These are phyloP conservation scores for Sphagnurus paluster DNA, from an alignment of 1,284 basidiomycete genomes.

Conservation along the genomic window DNA sequence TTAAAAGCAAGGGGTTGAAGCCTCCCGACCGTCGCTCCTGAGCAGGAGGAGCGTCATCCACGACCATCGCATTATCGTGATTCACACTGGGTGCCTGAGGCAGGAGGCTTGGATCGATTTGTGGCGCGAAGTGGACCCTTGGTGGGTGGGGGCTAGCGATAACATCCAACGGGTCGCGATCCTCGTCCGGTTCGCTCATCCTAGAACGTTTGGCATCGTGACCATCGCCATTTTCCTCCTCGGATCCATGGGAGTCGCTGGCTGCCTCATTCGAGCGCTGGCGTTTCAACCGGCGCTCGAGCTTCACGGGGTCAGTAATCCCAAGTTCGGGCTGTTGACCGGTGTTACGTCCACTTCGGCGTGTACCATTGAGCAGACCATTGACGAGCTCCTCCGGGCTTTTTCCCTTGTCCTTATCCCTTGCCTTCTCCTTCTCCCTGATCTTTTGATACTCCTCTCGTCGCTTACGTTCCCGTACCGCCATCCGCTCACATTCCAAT, in stretches of 20 bases:
- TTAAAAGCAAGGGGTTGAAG: slow-evolving; percentile 58
- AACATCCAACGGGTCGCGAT: slow-evolving; percentile 46
- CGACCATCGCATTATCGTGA: slow-evolving; percentile 27
- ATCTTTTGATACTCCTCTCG: slow-evolving; percentile 58
- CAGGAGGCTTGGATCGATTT: slow-evolving; percentile 22
- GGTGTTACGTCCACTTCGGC: slow-evolving; percentile 70
- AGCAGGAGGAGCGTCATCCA: slow-evolving; percentile 27
- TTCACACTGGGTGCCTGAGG: background rate
- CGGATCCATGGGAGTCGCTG: slow-evolving; percentile 54
- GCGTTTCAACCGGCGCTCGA: slow-evolving; percentile 73
- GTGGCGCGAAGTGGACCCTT: slow-evolving; percentile 45
- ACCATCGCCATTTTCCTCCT: slow-evolving; percentile 47
- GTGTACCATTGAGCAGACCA: slow-evolving; percentile 37
- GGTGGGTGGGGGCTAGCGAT: slow-evolving; percentile 33
- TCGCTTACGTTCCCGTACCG: slow-evolving; percentile 73
- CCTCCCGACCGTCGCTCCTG: slow-evolving; percentile 36
- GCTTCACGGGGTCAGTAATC: slow-evolving; percentile 69
- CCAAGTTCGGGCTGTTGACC: slow-evolving; percentile 68
- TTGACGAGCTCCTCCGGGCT: slow-evolving; percentile 31
- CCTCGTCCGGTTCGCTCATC: slow-evolving; percentile 44
- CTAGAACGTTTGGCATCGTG: slow-evolving; percentile 57
- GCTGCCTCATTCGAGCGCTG: slow-evolving; percentile 61
- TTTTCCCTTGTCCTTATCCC: slow-evolving; percentile 43
- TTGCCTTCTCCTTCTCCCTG: slow-evolving; percentile 48
- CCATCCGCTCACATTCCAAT: slow-evolving; percentile 89